phyloP scores from a whole-genome alignment of 352 stramenopile species.

The Phytophthora tentaculata region DNA sequence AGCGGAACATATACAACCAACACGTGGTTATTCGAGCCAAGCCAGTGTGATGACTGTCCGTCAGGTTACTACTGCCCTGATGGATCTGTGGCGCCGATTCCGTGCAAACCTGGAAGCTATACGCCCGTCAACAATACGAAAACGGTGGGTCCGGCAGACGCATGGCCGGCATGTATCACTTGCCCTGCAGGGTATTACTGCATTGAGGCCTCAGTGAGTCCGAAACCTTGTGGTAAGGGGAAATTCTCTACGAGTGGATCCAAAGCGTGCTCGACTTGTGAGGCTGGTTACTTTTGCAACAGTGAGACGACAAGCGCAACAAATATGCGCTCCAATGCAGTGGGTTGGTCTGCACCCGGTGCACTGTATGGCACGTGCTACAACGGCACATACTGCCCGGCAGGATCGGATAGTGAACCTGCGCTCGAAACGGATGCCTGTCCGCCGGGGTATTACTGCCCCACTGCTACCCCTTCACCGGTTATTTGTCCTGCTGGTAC shows the following conservation, averaged over 20 bases:
- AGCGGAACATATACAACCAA: slow-evolving; percentile 82
- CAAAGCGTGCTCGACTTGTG: slow-evolving; percentile 63
- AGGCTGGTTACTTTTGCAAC: slow-evolving; percentile 84
- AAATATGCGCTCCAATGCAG: slow-evolving; percentile 64
- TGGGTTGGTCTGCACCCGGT: slow-evolving; percentile 63
- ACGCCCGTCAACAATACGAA: slow-evolving; percentile 77
- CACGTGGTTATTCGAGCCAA: slow-evolving; percentile 76
- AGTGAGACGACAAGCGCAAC: slow-evolving; percentile 66
- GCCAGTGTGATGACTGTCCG: slow-evolving; percentile 81
- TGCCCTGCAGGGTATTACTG: slow-evolving; percentile 90
- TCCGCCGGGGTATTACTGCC: slow-evolving; percentile 85
- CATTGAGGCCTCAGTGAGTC: slow-evolving; percentile 57
- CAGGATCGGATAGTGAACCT: slow-evolving; percentile 72
- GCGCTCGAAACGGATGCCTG: slow-evolving; percentile 75
- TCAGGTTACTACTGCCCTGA: slow-evolving; percentile 78
- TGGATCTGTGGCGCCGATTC: slow-evolving; percentile 62
- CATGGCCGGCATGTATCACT: slow-evolving; percentile 67
- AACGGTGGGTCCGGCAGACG: slow-evolving; percentile 54
- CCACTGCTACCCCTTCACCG: slow-evolving; percentile 62
- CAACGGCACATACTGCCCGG: slow-evolving; percentile 87
- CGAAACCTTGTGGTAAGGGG: slow-evolving; percentile 76
- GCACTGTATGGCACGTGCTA: slow-evolving; percentile 83
- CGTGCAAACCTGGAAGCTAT: slow-evolving; percentile 82
- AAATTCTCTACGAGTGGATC: slow-evolving; percentile 59
- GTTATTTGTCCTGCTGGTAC: slow-evolving; percentile 85